Evolutionary conservation across 2,329 filamentous ascomycete species (phyloP), one percentile per base, ranked within the genome.

Genomic region (Scedosporium boydii): DNA sequence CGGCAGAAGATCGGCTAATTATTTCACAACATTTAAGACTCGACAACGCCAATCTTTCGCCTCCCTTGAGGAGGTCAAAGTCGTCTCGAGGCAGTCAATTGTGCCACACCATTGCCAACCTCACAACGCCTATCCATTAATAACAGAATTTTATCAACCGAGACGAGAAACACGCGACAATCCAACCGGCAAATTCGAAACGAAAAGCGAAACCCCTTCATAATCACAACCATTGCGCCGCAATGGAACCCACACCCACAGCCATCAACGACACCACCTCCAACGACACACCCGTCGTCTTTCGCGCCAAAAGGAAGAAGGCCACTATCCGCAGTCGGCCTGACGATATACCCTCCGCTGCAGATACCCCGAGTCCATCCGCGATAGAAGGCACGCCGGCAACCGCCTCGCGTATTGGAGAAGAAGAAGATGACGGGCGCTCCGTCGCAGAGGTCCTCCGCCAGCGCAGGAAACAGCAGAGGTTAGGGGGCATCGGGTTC

Each of bases 401-500:
- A 61, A 64, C 27, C 56, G 62, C 46, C 63, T 65, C 12, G 41
- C 58, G 29, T n/a, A 46, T 57, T 56, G 64, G 62, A 5, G 68
- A 71, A 1, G 70, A 71, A 18, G 76, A 76, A 6, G 69, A 71
- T 3, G 72, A 74, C 1, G 71, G 51, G 7, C 51, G 80, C 0
- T 75, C 79, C 0, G 79, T 86, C 48, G 79, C 81, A 2, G 68
- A 87, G 1, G 79, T 80, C 2, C 71, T 81, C 61, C 80, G 85
- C 41, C 74, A 77, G 55, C 78, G 81, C 53, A 80, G 78, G 66
- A 78, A 76, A 23, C 59, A 56, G 66, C 72, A 74, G 26, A 78
- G 79, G 58, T 69, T 79, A 42, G 78, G 80, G 44, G 86, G 85
- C 62, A 82, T 87, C 6, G 82, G 78, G 53, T 87, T 88, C 68